These are phyloP conservation scores for Hypoxylon sp. DNA, from an alignment of 2,329 filamentous ascomycete genomes.

Conservation along the genomic window DNA sequence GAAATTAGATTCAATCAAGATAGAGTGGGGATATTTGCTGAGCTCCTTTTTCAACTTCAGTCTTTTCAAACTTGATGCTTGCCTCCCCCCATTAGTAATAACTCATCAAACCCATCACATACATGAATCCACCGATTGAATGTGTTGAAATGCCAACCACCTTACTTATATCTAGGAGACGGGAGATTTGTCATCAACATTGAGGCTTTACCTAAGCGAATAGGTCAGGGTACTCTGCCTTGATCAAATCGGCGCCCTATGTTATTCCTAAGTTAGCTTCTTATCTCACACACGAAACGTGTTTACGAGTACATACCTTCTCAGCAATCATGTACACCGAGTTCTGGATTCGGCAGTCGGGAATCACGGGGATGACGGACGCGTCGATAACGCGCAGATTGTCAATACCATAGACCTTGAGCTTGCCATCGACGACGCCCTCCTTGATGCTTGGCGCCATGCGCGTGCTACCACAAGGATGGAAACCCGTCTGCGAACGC, in stretches of 20 bases:
- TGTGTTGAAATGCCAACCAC: background rate
- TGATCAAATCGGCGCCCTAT: slow-evolving; percentile 62
- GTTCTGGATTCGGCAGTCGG: slow-evolving; percentile 71
- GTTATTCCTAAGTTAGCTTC: slow-evolving; percentile 36
- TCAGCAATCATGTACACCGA: slow-evolving; percentile 73
- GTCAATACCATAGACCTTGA: slow-evolving; percentile 68
- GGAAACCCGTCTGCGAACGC: slow-evolving; percentile 71
- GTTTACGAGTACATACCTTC: slow-evolving; percentile 56
- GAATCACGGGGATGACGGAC: slow-evolving; percentile 69
- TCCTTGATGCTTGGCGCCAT: slow-evolving; percentile 66
- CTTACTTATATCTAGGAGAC: background rate
- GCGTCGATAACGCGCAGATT: slow-evolving; percentile 70
- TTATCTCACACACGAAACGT: background rate
- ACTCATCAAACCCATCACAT: background rate
- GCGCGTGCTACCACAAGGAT: slow-evolving; percentile 66
- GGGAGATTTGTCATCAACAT: background rate
- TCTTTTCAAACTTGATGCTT: background rate
- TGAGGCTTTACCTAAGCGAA: slow-evolving; percentile 38
- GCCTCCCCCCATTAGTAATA: no score
- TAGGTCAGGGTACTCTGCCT: slow-evolving; percentile 57
- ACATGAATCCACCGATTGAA: background rate
- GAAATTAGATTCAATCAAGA: background rate
- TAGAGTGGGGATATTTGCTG: background rate
- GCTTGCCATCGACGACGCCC: slow-evolving; percentile 66
- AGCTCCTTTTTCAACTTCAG: background rate